phyloP scores from a whole-genome alignment of 257 asterid species.

The Verbena officinalis region DNA sequence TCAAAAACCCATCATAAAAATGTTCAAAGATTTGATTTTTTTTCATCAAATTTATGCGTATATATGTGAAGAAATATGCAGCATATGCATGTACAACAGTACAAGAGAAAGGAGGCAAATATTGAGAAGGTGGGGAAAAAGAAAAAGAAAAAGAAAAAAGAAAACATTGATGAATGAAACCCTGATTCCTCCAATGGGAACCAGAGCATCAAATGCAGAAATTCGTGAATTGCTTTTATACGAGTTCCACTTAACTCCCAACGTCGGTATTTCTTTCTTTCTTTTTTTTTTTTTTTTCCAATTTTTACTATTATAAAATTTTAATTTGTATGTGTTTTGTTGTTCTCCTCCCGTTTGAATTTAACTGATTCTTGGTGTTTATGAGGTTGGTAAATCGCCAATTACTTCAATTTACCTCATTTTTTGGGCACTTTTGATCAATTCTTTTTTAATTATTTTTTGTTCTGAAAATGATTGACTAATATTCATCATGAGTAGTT shows the following conservation, averaged over 20 bases:
- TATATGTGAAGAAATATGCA: conserved; percentile 13
- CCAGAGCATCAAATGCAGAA: conserved; percentile 69
- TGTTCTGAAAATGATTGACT: conserved; percentile 8
- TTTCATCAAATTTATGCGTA: conserved; percentile 26
- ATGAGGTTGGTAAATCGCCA: conserved; percentile 27
- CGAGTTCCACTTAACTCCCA: conserved; percentile 30
- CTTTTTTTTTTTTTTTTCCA: background rate
- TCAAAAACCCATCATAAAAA: conserved; percentile 35
- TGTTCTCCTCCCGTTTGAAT: conserved; percentile 35
- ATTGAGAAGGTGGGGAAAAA: conserved; percentile 41
- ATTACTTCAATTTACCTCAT: conserved; percentile 37
- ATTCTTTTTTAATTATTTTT: background rate
- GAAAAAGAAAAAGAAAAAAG: background rate
- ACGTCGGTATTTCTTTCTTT: background rate
- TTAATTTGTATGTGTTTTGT: background rate
- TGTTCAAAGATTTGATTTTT: conserved; percentile 19
- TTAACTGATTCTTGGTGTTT: conserved; percentile 39
- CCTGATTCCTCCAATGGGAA: conserved; percentile 76
- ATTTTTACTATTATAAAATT: background rate
- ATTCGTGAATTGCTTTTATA: conserved; percentile 13
- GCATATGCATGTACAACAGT: conserved; percentile 21
- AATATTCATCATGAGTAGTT: no score
- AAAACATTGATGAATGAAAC: conserved; percentile 41
- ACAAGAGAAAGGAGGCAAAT: conserved; percentile 6
- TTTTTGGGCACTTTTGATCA: no score